phyloP scores from a whole-genome alignment of 2,329 filamentous ascomycete genomes.

The Drechslera avenae region DNA sequence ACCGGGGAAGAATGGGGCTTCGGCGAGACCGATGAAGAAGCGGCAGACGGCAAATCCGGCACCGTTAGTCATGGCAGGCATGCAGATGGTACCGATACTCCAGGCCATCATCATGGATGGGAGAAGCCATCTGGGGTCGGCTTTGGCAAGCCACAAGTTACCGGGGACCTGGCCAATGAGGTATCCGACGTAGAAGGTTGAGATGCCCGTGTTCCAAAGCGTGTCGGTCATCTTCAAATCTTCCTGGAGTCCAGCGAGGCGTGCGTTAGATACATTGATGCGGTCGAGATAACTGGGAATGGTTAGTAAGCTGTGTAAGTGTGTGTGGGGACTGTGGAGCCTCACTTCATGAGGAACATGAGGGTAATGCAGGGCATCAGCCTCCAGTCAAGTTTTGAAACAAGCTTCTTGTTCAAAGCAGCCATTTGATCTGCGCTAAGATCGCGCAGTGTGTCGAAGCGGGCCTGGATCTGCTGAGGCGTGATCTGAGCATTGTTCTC shows the following conservation, averaged over 20 bases:
- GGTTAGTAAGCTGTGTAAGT: background rate
- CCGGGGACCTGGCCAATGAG: slow-evolving; percentile 55
- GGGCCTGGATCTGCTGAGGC: slow-evolving; percentile 34
- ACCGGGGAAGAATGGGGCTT: slow-evolving; percentile 48
- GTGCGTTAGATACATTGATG: slow-evolving; percentile 49
- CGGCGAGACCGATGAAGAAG: slow-evolving; percentile 47
- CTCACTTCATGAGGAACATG: slow-evolving; percentile 41
- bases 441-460: slow-evolving; percentile 32
- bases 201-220: slow-evolving; percentile 51
- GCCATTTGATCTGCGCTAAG: slow-evolving; percentile 33
- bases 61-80: slow-evolving; percentile 49
- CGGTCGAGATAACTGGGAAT: slow-evolving; percentile 46
- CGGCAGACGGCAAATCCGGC: slow-evolving; percentile 46
- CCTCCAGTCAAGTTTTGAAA: slow-evolving; percentile 36
- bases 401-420: slow-evolving; percentile 34
- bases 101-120: slow-evolving; percentile 52
- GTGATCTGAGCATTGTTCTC: slow-evolving; percentile 24
- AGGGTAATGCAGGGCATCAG: slow-evolving; percentile 39
- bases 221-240: slow-evolving; percentile 39
- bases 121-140: slow-evolving; percentile 43
- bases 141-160: slow-evolving; percentile 53
- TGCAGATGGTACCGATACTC: slow-evolving; percentile 52
- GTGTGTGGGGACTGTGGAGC: background rate
- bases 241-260: slow-evolving; percentile 46
- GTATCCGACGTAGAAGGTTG: slow-evolving; percentile 54